Evolutionary conservation across 352 stramenopile genomes (phyloP).

Genomic region (Pythium chondricola): DNA sequence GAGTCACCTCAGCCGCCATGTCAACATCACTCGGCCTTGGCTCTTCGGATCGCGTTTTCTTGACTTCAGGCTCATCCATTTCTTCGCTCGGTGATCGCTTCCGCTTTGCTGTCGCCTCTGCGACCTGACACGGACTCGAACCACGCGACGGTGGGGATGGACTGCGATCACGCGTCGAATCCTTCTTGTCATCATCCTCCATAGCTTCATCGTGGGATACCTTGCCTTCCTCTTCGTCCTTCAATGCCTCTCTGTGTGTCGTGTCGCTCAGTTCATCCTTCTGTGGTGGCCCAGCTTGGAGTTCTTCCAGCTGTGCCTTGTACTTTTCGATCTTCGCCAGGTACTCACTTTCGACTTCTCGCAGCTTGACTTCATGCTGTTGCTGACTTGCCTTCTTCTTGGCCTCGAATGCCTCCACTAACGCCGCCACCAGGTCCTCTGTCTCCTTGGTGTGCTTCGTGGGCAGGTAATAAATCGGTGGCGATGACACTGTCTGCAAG

Average conservation of each 20-base stretch:
- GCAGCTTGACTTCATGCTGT: slow-evolving; percentile 39
- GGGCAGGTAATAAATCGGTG: slow-evolving; percentile 68
- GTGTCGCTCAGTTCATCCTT: slow-evolving; percentile 14
- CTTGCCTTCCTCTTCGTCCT: slow-evolving; percentile 2
- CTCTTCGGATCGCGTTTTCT: no score
- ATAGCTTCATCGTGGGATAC: slow-evolving; percentile 11
- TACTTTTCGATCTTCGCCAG: slow-evolving; percentile 38
- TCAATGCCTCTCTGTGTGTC: neutral
- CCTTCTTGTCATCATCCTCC: slow-evolving; percentile 7
- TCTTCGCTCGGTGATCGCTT: neutral
- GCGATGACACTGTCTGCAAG: slow-evolving; percentile 57
- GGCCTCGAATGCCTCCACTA: slow-evolving; percentile 60
- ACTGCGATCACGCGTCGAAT: no score
- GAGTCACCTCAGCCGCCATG: neutral
- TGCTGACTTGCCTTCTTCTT: slow-evolving; percentile 38
- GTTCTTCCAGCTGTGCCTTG: slow-evolving; percentile 34
- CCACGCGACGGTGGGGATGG: no score
- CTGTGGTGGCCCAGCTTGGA: slow-evolving; percentile 17
- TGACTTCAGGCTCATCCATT: neutral
- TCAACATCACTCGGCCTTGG: no score
- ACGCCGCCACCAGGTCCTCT: slow-evolving; percentile 60
- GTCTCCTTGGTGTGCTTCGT: slow-evolving; percentile 74
- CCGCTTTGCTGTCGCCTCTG: neutral
- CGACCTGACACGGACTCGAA: no score
- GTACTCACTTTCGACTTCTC: slow-evolving; percentile 46